Evolutionary conservation across 768 basidiomycete genomes (phyloP), one percentile per base, ranked within the genome.

Genomic region (Pleurotus djamor): DNA sequence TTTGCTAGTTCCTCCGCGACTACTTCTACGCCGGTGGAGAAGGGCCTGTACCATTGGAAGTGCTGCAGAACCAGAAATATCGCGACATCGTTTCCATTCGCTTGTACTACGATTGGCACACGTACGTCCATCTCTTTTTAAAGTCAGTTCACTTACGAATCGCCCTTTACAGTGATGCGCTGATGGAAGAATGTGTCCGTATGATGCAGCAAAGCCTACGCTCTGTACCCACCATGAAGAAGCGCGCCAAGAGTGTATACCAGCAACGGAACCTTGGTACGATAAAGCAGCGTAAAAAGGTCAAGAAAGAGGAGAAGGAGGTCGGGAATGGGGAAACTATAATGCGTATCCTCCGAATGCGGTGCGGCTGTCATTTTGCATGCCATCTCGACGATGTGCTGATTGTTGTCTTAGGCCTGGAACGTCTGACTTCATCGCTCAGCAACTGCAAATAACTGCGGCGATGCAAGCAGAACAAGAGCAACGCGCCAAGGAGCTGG

Each of bases 1-100:
- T 28, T 28, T 28, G 62, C 5, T 61, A 96, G 93, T 98, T 98
- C 79, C 68, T 99, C 69, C 80, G 89, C 59, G 93, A 97, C 69
- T 99, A 94, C 76, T 98, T 98, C 79, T 87, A 97, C 69, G 94
- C 92, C 2, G 89, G 87, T 12, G 96, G 96, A 8, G 95, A 97
- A 69, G 93, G 94, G 4, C 93, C 93, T 1, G 84, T 98, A 6
- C 85, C 95, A 0, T 75, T 95, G 57, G 92, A 94, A 67, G 77
- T 84, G 17, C 77, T 99, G 32, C 94, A 96, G 71, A 97, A 96
- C 70, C 88, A 92, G 74, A 97, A 95, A 71, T 98, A 96, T 72
- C 88, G 93, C 43, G 96, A 97, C 64, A 83, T 95, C 21, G 71
- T 95, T 56, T 92, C 92, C 9, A 88, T 98, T 60, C 86, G 95